Evolutionary conservation across 495 filamentous ascomycete species (phyloP), one percentile per base, ranked within the genome.

Genomic region (Diplogelasinospora grovesii): DNA sequence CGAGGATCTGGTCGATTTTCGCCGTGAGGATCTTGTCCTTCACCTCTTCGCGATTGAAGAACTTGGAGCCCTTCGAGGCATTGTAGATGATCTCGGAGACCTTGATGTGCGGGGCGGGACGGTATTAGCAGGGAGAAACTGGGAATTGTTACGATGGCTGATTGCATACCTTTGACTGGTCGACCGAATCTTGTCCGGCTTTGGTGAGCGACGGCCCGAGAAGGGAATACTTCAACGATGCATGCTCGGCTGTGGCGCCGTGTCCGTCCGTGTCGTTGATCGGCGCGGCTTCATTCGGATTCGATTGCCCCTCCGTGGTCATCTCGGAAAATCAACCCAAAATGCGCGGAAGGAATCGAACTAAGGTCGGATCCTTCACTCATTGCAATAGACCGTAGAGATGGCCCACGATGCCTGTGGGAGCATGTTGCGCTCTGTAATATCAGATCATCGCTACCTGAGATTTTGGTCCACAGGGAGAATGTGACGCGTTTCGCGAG

Each of bases 71-170:
- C 59, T 89, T 95, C 9, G 88, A 95, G 9, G 92, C 89, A 61
- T 93, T 86, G 64, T 95, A 96, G 36, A 99, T 99, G 43, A 99
- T 79, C 59, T 97, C 88, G 0, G 89, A 90, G n/a, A 95, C 85
- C 78, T 84, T 39, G 1, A 15, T n/a, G n/a, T n/a, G n/a, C n/a
- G n/a, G n/a, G n/a, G 14, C 8, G 24, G 3, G 28, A 18, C 1
- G 15, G 21, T 9, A 33, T 25, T 27, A 38, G 23, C 30, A 11
- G 15, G 35, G n/a, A 24, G 16, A 22, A n/a, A 23, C 13, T 22
- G n/a, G n/a, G n/a, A n/a, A n/a, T n/a, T n/a, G n/a, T n/a, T 5
- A n/a, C 14, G 19, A n/a, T 13, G 24, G 15, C 26, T 16, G 14
- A 14, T 21, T 41, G 23, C 53, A 43, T 56, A 82, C 84, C 69